Percentiles rank a stretch among this genome's conserved stretches.
These are phyloP conservation scores for Rhodotorula taiwanensis DNA, from an alignment of 768 basidiomycete genomes.

Conservation along the genomic window DNA sequence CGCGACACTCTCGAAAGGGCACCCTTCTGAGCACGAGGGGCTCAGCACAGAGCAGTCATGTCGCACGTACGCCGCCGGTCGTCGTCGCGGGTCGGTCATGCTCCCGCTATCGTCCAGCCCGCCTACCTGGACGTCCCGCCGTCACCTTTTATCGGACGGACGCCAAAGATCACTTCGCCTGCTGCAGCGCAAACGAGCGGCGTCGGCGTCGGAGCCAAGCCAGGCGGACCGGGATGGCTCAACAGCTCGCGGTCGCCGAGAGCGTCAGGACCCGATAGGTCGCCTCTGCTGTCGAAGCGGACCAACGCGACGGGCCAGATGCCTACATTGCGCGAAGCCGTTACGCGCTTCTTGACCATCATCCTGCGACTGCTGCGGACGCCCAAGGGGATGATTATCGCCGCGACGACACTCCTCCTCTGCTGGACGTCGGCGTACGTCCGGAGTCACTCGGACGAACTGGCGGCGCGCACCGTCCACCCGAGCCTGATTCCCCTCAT, in stretches of 20 bases:
- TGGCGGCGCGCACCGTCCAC: conserved; percentile 21
- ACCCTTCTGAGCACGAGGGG: no score
- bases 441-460: conserved; percentile 7
- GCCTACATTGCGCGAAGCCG: background rate
- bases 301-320: no score
- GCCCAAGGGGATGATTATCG: background rate
- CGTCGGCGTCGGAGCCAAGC: no score
- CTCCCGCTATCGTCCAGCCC: no score
- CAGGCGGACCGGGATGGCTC: background rate
- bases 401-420: conserved; percentile 4
- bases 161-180: background rate
- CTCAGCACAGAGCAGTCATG: no score
- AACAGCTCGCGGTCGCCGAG: background rate
- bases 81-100: background rate
- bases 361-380: conserved; percentile 7
- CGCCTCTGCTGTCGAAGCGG: no score
- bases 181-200: no score
- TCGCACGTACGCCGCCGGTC: conserved; percentile 6
- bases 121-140: background rate
- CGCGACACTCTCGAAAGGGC: no score
- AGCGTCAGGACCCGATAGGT: background rate
- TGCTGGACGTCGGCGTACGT: conserved; percentile 9
- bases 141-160: background rate
- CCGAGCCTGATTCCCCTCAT: conserved; percentile 34
- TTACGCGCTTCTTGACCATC: conserved; percentile 6